phyloP scores from a whole-genome alignment of 805 yeast genomes.

The Sporopachydermia lactativora region DNA sequence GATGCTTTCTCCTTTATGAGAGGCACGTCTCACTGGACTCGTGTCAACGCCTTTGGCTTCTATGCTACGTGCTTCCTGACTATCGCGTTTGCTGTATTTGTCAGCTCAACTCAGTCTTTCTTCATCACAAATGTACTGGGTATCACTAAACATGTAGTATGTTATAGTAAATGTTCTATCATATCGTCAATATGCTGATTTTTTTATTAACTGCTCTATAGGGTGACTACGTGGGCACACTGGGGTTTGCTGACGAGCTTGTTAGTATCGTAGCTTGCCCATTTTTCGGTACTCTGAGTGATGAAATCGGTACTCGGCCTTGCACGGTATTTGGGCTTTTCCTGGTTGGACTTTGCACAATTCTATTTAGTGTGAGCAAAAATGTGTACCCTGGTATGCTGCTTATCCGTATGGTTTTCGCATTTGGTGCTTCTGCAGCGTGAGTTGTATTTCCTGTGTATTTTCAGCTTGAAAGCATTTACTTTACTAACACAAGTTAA shows the following conservation, averaged over 20 bases:
- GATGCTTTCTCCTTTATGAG: background rate
- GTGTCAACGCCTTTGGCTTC: background rate
- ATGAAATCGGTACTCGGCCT: conserved; percentile 45
- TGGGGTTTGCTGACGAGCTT: conserved; percentile 47
- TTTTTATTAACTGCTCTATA: conserved; percentile 4
- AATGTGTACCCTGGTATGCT: conserved; percentile 35
- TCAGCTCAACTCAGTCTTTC: conserved; percentile 30
- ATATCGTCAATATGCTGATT: background rate
- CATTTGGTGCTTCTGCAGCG: conserved; percentile 39
- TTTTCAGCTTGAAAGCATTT: conserved; percentile 4
- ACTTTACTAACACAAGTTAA: conserved; percentile 10
- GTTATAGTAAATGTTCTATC: conserved; percentile 2
- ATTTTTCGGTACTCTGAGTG: conserved; percentile 47
- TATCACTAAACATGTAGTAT: conserved; percentile 15
- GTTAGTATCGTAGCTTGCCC: conserved; percentile 41
- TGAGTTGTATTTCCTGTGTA: no score
- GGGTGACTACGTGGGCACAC: conserved; percentile 33
- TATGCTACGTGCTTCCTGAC: conserved; percentile 20
- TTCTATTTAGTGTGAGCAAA: conserved; percentile 33
- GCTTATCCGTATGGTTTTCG: conserved; percentile 39
- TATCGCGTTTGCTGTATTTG: conserved; percentile 28
- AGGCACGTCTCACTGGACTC: background rate
- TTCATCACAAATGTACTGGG: conserved; percentile 25
- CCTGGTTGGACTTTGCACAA: conserved; percentile 31
- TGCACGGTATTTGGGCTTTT: conserved; percentile 30